A percentile compares a stretch with the other conserved stretches of the same genome.
These are phyloP conservation scores for Colletotrichum liriopes DNA, from an alignment of 2,329 filamentous ascomycete species.

Conservation along the genomic window DNA sequence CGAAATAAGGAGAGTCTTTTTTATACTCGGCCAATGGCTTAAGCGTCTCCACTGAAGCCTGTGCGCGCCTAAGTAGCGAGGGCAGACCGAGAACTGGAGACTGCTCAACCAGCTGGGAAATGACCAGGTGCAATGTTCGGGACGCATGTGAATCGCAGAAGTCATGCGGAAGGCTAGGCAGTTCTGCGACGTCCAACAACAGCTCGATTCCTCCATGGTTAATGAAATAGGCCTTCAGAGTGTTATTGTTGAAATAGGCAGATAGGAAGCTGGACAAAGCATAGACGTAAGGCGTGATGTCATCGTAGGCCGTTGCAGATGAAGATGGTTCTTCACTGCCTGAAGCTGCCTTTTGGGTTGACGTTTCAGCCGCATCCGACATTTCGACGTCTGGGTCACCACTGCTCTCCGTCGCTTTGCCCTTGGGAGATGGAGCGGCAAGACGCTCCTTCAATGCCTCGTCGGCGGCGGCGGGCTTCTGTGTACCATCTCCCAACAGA, in stretches of 20 bases:
- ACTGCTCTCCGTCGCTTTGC: constrained; percentile 56
- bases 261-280: constrained; percentile 83
- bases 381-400: constrained; percentile 75
- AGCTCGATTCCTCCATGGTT: constrained; percentile 86
- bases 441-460: constrained; percentile 53
- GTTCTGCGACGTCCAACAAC: constrained; percentile 86
- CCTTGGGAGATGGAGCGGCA: constrained; percentile 48
- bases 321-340: constrained; percentile 46
- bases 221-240: constrained; percentile 82
- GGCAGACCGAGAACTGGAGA: constrained; percentile 87
- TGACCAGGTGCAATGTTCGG: constrained; percentile 79
- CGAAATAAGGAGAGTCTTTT: constrained; percentile 78
- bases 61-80: constrained; percentile 82
- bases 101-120: constrained; percentile 84
- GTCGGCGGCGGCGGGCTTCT: constrained; percentile 72
- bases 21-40: constrained; percentile 73
- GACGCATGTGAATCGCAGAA: constrained; percentile 78
- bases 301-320: constrained; percentile 48
- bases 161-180: constrained; percentile 84
- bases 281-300: constrained; percentile 79
- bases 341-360: constrained; percentile 44
- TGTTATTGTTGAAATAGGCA: constrained; percentile 81
- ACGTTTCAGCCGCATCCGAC: constrained; percentile 65
- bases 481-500: constrained; percentile 72
- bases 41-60: constrained; percentile 78